Conservation (phyloP, 441 rosid species). For the Syzygium malaccense region DNA sequence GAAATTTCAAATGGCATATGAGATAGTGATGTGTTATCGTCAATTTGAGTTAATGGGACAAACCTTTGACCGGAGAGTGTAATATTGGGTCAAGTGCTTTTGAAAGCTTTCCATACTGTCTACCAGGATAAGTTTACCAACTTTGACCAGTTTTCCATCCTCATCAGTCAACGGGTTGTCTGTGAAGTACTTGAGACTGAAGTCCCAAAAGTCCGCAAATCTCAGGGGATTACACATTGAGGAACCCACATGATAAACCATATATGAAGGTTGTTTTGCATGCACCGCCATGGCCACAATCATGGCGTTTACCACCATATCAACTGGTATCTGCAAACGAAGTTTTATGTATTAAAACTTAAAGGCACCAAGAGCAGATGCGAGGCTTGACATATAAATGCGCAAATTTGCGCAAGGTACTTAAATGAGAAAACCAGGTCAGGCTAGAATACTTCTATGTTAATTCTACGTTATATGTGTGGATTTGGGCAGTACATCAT, state of each 20-base stretch:
- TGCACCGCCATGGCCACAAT: not conserved
- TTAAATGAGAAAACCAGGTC: not conserved
- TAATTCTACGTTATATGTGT: not conserved
- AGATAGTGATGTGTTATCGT: not conserved
- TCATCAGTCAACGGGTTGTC: not conserved
- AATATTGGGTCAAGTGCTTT: not conserved
- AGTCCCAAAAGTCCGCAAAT: not conserved
- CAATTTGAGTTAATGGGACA: not conserved
- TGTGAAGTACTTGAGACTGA: not conserved
- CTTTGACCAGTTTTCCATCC: slow-evolving; percentile 6
- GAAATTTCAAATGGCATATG: not conserved
- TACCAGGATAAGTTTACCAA: not conserved
- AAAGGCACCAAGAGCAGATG: not conserved
- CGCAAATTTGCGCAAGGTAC: not conserved
- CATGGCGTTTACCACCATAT: not conserved
- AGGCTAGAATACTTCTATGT: not conserved
- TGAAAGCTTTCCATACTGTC: slow-evolving; percentile 3
- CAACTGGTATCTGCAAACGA: not conserved
- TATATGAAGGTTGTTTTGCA: not conserved
- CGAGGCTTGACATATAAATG: not conserved
- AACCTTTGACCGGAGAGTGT: slow-evolving; percentile 4
- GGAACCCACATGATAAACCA: not conserved
- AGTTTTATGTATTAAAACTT: not conserved
- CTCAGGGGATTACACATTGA: not conserved
- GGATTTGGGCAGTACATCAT: too few relatives aligned